Percentiles rank a stretch among this genome's conserved stretches.
phyloP scores from a whole-genome alignment of 306 rosid genomes.

The Castanea sativa region DNA sequence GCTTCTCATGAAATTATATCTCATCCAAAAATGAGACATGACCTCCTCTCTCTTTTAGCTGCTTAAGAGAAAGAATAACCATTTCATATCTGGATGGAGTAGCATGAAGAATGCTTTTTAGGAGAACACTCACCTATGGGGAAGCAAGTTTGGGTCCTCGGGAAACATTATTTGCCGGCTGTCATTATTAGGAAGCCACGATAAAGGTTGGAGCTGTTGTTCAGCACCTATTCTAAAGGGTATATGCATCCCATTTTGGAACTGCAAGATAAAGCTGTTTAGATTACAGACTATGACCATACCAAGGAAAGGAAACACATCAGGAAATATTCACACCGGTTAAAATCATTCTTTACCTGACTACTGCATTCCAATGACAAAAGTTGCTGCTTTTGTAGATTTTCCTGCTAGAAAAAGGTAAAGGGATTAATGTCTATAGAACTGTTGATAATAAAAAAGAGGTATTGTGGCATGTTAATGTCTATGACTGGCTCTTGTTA shows the following conservation, averaged over 20 bases:
- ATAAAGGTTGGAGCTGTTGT: slow-evolving; percentile 69
- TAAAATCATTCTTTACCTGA: slow-evolving; percentile 55
- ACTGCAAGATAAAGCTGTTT: slow-evolving; percentile 48
- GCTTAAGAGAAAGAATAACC: not conserved
- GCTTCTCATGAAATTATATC: not conserved
- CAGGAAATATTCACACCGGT: not conserved
- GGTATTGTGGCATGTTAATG: not conserved
- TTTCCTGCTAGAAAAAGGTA: slow-evolving; percentile 46
- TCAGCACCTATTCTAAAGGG: slow-evolving; percentile 66
- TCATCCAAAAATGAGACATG: not conserved
- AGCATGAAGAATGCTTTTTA: not conserved
- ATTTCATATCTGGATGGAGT: not conserved
- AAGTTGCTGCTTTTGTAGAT: slow-evolving; percentile 71
- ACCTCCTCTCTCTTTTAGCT: not conserved
- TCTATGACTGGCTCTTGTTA: not conserved
- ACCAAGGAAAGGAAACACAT: not conserved
- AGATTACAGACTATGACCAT: not conserved
- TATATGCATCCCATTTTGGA: slow-evolving; percentile 61
- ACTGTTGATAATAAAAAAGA: not conserved
- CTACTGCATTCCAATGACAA: slow-evolving; percentile 63
- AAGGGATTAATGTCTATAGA: not conserved
- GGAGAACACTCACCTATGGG: slow-evolving; percentile 50
- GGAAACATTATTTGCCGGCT: slow-evolving; percentile 51
- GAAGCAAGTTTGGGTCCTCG: slow-evolving; percentile 65
- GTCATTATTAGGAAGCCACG: slow-evolving; percentile 59